Base-by-base conservation (phyloP, 2,329 filamentous ascomycete genomes). In the Cladosporium sp. region DNA sequence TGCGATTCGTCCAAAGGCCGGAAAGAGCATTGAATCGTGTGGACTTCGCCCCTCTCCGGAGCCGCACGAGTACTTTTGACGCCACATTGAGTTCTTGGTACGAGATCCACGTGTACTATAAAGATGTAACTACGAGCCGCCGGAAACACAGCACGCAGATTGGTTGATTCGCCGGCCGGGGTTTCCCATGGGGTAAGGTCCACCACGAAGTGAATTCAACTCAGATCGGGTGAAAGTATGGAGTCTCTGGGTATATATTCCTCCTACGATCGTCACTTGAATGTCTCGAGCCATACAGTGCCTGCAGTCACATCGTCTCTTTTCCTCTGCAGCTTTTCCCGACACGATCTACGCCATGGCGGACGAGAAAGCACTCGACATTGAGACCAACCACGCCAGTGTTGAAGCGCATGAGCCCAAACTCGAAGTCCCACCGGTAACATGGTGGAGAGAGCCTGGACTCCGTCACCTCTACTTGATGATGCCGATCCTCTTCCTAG, bases 391-490 rank as follows among this genome's bases (percentile, higher is more conserved):
- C 3, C 13, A 19, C 17, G 17, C 25, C n/a, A 15, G 25, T n/a
- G n/a, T 12, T 12, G 45, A 35, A 4, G 13, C 25, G 4, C 28
- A 35, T 12, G 28, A 19, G 15, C 15, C 45, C 25, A 35, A 20
- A 6, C 45, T 48, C n/a, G 45, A 48, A 19, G 28, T 48, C 12
- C 45, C 45, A 35, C 9, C 28, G 15, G 51, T 61, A 25, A 61
- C 57, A 51, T 62, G 60, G 61, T 60, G 44, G 32, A 60, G 54
- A 35, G 55, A 61, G 45, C 54, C 61, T 7, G 61, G 62, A n/a
- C 55, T 61, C 3, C 59, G 53, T 20, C 59, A 61, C 28, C 60
- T 63, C 24, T 58, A 63, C 36, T 6, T 58, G 20, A 24, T 58
- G 24, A 45, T 50, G 13, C 20, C 44, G 17, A 58, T 61, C 15